These are phyloP conservation scores for Aspergillus sp. DNA, from an alignment of 2,329 filamentous ascomycete genomes.

Conservation along the genomic window DNA sequence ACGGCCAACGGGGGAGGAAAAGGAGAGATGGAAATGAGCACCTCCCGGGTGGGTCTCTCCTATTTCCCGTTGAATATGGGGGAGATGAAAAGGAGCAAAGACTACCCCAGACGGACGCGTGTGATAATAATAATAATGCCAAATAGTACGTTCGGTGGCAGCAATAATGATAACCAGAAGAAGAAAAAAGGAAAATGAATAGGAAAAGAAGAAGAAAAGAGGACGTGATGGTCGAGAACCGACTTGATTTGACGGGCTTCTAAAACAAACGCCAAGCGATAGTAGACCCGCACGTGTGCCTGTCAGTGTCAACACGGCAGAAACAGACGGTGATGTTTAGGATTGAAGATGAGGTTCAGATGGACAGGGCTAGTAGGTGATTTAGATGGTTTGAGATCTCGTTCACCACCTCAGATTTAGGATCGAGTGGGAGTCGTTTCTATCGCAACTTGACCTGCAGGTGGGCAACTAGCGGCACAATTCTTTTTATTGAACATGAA, in stretches of 20 bases:
- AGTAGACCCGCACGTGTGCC: neutral
- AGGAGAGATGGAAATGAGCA: neutral
- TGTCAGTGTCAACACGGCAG: neutral
- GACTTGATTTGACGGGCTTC: too few relatives aligned
- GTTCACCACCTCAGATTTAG: too few relatives aligned
- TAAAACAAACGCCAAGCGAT: neutral
- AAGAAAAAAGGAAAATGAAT: too few relatives aligned
- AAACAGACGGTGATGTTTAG: neutral
- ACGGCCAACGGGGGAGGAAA: neutral
- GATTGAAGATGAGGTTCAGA: neutral
- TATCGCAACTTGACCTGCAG: neutral
- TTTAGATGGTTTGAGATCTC: too few relatives aligned
- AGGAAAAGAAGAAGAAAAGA: too few relatives aligned
- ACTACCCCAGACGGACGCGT: too few relatives aligned
- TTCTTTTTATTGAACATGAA: slow-evolving; percentile 3
- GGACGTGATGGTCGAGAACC: too few relatives aligned
- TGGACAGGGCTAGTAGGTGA: neutral
- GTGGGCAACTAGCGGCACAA: neutral
- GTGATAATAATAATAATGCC: too few relatives aligned
- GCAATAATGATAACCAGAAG: too few relatives aligned
- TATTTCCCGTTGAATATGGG: neutral
- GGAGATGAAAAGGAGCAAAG: too few relatives aligned
- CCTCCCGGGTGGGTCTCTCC: neutral
- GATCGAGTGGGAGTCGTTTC: too few relatives aligned
- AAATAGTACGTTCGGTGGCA: too few relatives aligned